phyloP scores from a whole-genome alignment of 352 stramenopile genomes.

The Pythium insidiosum region DNA sequence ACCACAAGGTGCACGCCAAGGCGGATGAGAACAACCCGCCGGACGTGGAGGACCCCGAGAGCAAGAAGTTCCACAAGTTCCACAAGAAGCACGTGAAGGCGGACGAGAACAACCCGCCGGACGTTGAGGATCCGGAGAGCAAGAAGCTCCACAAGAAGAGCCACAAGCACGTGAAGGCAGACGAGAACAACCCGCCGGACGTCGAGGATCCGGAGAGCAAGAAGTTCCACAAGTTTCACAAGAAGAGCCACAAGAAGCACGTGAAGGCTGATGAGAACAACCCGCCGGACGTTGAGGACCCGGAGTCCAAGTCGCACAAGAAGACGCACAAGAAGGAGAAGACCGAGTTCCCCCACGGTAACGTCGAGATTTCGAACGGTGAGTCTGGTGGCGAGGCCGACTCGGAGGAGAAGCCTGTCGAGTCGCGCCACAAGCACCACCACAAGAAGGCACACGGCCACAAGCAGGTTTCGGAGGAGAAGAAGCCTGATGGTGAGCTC shows the following conservation, averaged over 20 bases:
- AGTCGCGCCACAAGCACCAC: constrained; percentile 3
- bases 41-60: background rate
- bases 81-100: constrained; percentile 7
- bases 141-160: constrained; percentile 6
- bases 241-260: constrained; percentile 5
- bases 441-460: constrained; percentile 2
- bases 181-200: background rate
- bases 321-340: constrained; percentile 6
- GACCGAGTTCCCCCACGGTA: background rate
- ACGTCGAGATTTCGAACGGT: background rate
- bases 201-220: background rate
- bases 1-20: constrained; percentile 20
- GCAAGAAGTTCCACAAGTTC: constrained; percentile 3
- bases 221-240: constrained; percentile 6
- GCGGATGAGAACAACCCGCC: background rate
- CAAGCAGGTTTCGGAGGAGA: background rate
- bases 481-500: constrained; percentile 25
- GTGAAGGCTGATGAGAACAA: constrained; percentile 2
- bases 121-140: background rate
- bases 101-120: background rate
- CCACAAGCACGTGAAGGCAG: constrained; percentile 4
- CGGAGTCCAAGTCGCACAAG: constrained; percentile 3
- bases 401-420: constrained; percentile 3
- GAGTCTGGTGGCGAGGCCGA: too few relatives aligned
- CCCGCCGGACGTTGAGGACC: background rate